Percentiles rank a stretch among this genome's conserved stretches.
These are phyloP conservation scores for Carex scoparia DNA, from an alignment of 176 grass and related monocot species.

Conservation along the genomic window DNA sequence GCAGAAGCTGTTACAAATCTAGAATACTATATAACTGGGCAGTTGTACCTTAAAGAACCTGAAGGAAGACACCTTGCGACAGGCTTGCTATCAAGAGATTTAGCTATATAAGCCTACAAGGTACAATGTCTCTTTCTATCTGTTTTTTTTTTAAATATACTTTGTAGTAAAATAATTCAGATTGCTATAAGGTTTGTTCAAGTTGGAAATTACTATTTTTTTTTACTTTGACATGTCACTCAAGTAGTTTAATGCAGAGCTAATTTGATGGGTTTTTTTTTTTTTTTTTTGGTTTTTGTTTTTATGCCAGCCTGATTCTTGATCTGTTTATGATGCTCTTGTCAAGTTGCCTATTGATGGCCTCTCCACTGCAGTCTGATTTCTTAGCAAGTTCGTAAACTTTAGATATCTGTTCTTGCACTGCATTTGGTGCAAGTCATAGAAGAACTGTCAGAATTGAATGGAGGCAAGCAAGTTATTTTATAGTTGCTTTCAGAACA, in stretches of 20 bases:
- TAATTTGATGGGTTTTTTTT: neutral
- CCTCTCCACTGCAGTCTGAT: neutral
- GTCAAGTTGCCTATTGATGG: neutral
- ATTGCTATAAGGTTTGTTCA: neutral
- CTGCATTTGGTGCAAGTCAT: neutral
- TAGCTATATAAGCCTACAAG: neutral
- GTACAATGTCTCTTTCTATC: neutral
- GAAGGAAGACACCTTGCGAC: slow-evolving; percentile 59
- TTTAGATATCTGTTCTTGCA: neutral
- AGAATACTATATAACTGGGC: slow-evolving; percentile 54
- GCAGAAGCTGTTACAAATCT: slow-evolving; percentile 45
- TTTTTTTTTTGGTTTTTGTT: neutral
- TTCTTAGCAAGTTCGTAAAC: neutral
- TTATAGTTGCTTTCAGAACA: neutral
- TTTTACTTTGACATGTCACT: neutral
- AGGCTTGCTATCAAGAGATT: slow-evolving; percentile 38
- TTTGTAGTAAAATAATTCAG: neutral
- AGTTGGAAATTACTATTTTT: neutral
- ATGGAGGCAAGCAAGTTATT: neutral
- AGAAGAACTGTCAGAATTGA: neutral
- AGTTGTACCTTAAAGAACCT: slow-evolving; percentile 60
- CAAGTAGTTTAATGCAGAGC: neutral
- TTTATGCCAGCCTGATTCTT: neutral
- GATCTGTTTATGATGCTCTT: neutral
- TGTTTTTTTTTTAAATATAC: neutral